Conservation (phyloP, 306 rosid genomes). For the Comarum palustre region DNA sequence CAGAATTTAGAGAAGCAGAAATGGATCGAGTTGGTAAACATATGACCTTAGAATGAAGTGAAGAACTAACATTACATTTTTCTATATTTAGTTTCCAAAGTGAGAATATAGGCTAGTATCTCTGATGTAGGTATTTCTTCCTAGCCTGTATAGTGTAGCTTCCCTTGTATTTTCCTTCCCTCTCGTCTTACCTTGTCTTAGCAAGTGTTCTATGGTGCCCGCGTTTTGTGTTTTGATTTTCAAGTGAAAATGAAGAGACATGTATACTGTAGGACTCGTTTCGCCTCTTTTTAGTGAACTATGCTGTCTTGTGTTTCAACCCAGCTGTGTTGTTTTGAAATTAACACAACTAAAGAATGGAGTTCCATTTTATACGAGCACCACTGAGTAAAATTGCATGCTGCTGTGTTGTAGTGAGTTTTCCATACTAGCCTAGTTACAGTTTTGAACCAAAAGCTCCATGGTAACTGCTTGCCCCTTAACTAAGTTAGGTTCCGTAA, state of each 20-base stretch:
- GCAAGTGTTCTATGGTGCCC: not conserved
- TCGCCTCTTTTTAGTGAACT: not conserved
- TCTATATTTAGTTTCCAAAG: not conserved
- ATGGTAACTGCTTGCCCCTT: not conserved
- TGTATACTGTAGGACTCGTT: not conserved
- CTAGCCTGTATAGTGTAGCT: slow-evolving; percentile 3
- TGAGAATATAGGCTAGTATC: slow-evolving; percentile 6
- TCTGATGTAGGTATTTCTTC: not conserved
- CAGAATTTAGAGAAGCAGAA: slow-evolving; percentile 19
- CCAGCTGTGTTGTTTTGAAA: not conserved
- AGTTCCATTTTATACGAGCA: not conserved
- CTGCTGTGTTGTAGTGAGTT: not conserved
- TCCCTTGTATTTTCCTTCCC: not conserved
- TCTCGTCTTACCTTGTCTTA: not conserved
- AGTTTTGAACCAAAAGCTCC: not conserved
- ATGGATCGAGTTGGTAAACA: not conserved
- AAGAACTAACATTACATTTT: not conserved
- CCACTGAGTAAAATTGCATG: not conserved
- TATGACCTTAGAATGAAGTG: slow-evolving; percentile 12
- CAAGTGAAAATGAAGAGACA: not conserved
- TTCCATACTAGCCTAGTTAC: not conserved
- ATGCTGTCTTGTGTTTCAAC: not conserved
- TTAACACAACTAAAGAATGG: not conserved
- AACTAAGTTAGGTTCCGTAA: not conserved
- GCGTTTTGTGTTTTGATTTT: not conserved